Conservation (phyloP, 257 asterid species). For the Mentha longifolia region DNA sequence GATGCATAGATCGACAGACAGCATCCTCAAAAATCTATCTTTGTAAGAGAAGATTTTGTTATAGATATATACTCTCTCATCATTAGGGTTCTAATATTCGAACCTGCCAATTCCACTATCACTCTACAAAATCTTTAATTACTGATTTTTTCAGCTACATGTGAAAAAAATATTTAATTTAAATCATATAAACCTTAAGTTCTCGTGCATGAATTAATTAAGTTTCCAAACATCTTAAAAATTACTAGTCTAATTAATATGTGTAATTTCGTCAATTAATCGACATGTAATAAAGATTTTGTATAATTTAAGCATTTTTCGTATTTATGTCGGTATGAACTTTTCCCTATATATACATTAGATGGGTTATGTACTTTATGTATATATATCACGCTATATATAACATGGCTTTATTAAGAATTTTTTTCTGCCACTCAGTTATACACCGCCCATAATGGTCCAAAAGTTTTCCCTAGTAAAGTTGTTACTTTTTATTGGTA, state of each 20-base stretch:
- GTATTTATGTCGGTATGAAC: too few relatives aligned
- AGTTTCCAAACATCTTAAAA: not conserved
- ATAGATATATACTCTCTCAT: slow-evolving; percentile 10
- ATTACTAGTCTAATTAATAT: not conserved
- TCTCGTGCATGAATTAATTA: not conserved
- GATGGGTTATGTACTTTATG: too few relatives aligned
- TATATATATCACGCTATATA: too few relatives aligned
- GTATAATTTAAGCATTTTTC: too few relatives aligned
- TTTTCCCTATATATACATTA: too few relatives aligned
- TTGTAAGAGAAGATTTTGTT: slow-evolving; percentile 17
- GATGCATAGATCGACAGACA: slow-evolving; percentile 35
- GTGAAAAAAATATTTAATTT: not conserved
- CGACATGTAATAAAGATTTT: not conserved
- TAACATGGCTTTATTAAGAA: not conserved
- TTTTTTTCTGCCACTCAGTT: slow-evolving; percentile 20
- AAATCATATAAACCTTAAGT: not conserved
- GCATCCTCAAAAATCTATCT: slow-evolving; percentile 12
- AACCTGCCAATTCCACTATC: slow-evolving; percentile 7
- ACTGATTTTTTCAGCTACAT: not conserved
- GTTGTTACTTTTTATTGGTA: slow-evolving; percentile 19
- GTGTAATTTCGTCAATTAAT: not conserved
- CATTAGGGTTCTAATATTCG: not conserved
- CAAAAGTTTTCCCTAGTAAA: slow-evolving; percentile 9
- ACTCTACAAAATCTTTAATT: not conserved
- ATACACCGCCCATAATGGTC: slow-evolving; percentile 35